phyloP scores from a whole-genome alignment of 371 early-diverging fungal species.

The Globomyces sp. region DNA sequence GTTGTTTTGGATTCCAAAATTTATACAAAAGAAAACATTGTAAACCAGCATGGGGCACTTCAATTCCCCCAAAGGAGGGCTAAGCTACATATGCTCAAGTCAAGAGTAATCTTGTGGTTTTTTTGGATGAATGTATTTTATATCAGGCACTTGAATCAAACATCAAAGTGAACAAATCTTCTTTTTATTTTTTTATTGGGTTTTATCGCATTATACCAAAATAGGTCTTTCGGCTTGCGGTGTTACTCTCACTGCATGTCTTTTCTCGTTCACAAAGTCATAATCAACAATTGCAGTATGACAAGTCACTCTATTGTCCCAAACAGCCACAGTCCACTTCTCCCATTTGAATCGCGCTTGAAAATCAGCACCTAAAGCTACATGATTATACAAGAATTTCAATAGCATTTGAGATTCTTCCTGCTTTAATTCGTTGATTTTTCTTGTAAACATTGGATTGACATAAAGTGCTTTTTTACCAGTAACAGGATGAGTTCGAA shows the following conservation, averaged over 20 bases:
- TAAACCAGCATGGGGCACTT: no score
- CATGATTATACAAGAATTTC: slow-evolving; percentile 52
- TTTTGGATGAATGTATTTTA: no score
- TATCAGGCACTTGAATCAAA: no score
- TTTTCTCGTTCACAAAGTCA: background rate
- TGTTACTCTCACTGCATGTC: background rate
- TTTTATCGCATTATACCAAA: no score
- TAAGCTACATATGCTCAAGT: no score
- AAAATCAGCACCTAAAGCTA: slow-evolving; percentile 53
- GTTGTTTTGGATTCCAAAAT: no score
- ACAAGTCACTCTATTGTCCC: slow-evolving; percentile 57
- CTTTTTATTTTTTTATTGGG: no score
- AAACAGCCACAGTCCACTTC: slow-evolving; percentile 59
- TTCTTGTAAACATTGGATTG: slow-evolving; percentile 60
- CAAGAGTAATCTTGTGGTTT: no score
- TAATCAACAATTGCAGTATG: slow-evolving; percentile 58
- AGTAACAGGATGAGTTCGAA: slow-evolving; percentile 71
- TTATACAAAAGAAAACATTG: no score
- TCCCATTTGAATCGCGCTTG: slow-evolving; percentile 62
- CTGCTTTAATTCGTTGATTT: slow-evolving; percentile 54
- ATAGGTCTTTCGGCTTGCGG: slow-evolving; percentile 44
- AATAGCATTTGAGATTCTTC: slow-evolving; percentile 59
- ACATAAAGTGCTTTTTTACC: slow-evolving; percentile 66
- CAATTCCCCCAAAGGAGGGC: no score
- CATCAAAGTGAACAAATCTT: no score